Conservation (phyloP, 2,329 filamentous ascomycete genomes). For the Dissoconium aciculare region DNA sequence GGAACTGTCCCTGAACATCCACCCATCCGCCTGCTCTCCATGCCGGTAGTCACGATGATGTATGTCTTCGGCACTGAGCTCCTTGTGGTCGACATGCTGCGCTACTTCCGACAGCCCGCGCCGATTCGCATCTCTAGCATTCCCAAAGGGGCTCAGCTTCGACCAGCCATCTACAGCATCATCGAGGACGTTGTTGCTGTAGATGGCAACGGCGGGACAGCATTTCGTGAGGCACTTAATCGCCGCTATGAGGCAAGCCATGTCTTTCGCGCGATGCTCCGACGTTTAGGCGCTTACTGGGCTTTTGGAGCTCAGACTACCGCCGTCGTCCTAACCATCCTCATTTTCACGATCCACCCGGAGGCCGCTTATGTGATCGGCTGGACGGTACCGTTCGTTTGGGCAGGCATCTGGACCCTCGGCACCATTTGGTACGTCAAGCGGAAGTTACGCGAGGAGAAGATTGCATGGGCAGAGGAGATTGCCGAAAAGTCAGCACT, state of each 20-base stretch:
- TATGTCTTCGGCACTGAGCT: slow-evolving; percentile 39
- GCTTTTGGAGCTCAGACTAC: slow-evolving; percentile 31
- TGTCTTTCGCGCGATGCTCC: slow-evolving; percentile 38
- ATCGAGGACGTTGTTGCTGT: slow-evolving; percentile 41
- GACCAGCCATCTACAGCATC: slow-evolving; percentile 39
- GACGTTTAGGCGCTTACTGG: slow-evolving; percentile 39
- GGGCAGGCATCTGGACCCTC: slow-evolving; percentile 34
- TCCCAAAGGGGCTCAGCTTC: slow-evolving; percentile 35
- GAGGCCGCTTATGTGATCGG: slow-evolving; percentile 37
- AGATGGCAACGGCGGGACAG: slow-evolving; percentile 38
- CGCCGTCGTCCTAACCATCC: slow-evolving; percentile 28
- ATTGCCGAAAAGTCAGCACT: slow-evolving; percentile 15
- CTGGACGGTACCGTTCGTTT: slow-evolving; percentile 36
- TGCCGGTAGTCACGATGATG: slow-evolving; percentile 37
- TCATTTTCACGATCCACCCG: slow-evolving; percentile 34
- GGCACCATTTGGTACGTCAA: slow-evolving; percentile 34
- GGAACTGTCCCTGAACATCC: slow-evolving; percentile 34
- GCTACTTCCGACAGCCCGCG: slow-evolving; percentile 30
- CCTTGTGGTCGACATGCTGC: slow-evolving; percentile 35
- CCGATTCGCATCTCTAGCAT: slow-evolving; percentile 40
- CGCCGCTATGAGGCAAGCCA: slow-evolving; percentile 39
- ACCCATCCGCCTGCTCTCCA: slow-evolving; percentile 39
- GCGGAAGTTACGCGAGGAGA: slow-evolving; percentile 22
- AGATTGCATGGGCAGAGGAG: slow-evolving; percentile 23
- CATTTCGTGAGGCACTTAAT: slow-evolving; percentile 38